phyloP scores from a whole-genome alignment of 768 basidiomycete genomes.

The Hydnum rufescens region DNA sequence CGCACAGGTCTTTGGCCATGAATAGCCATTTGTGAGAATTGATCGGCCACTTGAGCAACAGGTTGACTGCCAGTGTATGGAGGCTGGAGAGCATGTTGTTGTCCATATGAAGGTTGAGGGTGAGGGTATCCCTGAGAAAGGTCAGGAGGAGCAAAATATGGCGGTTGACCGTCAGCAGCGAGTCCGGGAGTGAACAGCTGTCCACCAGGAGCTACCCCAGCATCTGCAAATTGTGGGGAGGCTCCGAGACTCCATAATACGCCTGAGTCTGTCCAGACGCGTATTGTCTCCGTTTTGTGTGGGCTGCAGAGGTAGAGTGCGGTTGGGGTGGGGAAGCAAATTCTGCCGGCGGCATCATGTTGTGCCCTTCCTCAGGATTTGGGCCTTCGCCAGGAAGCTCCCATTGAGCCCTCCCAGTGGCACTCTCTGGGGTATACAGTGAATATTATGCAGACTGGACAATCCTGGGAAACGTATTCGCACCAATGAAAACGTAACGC shows the following conservation, averaged over 20 bases:
- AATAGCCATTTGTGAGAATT: conserved; percentile 81
- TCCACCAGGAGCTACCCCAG: conserved; percentile 15
- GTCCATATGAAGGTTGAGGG: conserved; percentile 14
- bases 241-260: conserved; percentile 37
- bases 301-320: conserved; percentile 18
- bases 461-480: conserved; percentile 18
- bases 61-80: conserved; percentile 11
- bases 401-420: conserved; percentile 76
- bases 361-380: conserved; percentile 12
- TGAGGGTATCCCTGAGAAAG: conserved; percentile 16
- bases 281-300: conserved; percentile 71
- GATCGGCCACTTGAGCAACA: conserved; percentile 50
- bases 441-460: conserved; percentile 1
- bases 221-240: conserved; percentile 21
- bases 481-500: conserved; percentile 78
- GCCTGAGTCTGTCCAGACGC: conserved; percentile 86
- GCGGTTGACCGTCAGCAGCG: conserved; percentile 26
- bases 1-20: conserved; percentile 37
- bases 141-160: conserved; percentile 28
- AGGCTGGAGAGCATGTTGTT: conserved; percentile 9
- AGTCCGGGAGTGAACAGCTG: conserved; percentile 81
- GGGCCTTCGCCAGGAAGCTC: conserved; percentile 40
- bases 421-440: conserved; percentile 38
- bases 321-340: conserved; percentile 26
- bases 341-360: conserved; percentile 16